Evolutionary conservation across 352 stramenopile species (phyloP).

Genomic region (Phytophthora ramorum): DNA sequence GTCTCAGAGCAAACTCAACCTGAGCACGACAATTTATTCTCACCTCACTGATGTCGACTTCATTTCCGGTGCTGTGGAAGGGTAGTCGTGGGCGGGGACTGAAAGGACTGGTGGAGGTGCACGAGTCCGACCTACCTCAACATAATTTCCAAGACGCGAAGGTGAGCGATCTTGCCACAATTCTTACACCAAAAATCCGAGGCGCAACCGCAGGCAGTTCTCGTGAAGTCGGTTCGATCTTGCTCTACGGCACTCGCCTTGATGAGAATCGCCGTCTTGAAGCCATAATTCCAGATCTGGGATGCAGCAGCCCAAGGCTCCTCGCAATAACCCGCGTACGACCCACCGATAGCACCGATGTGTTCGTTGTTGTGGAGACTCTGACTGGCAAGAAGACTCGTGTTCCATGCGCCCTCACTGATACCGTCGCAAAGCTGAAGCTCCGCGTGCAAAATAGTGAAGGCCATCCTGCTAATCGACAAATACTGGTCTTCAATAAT

Average conservation of each 20-base stretch:
- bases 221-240: constrained; percentile 7
- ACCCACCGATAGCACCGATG: constrained; percentile 48
- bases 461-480: constrained; percentile 84
- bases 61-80: constrained; percentile 5
- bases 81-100: neutral
- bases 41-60: constrained; percentile 4
- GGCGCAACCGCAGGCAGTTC: neutral
- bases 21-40: too few relatives aligned
- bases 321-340: constrained; percentile 2
- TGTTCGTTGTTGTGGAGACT: constrained; percentile 50
- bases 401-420: constrained; percentile 80
- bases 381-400: constrained; percentile 88
- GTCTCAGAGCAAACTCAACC: too few relatives aligned
- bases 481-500: constrained; percentile 92
- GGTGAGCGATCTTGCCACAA: constrained; percentile 8
- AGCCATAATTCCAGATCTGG: constrained; percentile 14
- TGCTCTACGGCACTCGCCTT: constrained; percentile 8
- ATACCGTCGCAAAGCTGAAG: constrained; percentile 93
- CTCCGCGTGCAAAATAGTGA: constrained; percentile 80
- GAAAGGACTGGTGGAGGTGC: neutral
- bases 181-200: constrained; percentile 9
- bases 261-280: constrained; percentile 1
- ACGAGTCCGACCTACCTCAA: neutral
- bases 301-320: constrained; percentile 5
- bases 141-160: neutral